Evolutionary conservation across 768 basidiomycete genomes (phyloP).

Genomic region (Rubroboletus satanas): DNA sequence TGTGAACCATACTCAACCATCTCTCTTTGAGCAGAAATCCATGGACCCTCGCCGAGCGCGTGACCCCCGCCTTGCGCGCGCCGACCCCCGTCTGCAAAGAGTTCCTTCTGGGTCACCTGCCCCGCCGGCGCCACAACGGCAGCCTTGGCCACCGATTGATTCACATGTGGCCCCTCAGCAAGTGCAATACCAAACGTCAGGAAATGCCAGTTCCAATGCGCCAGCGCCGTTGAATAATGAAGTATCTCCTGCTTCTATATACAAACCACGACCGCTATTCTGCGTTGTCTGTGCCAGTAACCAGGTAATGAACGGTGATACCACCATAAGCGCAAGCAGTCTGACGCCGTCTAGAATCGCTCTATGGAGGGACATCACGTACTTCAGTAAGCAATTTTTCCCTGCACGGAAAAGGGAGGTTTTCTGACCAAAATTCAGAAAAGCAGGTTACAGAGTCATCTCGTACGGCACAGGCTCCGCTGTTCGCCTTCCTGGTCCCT

Average conservation of each 20-base stretch:
- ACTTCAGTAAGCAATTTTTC: slow-evolving; percentile 58
- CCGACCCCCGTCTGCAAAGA: slow-evolving; percentile 61
- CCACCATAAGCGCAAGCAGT: background rate
- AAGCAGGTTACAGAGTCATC: slow-evolving; percentile 87
- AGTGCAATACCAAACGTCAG: slow-evolving; percentile 13
- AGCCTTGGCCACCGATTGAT: slow-evolving; percentile 23
- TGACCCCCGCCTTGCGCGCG: slow-evolving; percentile 74
- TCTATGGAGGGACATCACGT: slow-evolving; percentile 98
- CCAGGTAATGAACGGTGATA: slow-evolving; percentile 52
- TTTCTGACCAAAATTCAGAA: slow-evolving; percentile 45
- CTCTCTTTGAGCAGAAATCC: slow-evolving; percentile 11
- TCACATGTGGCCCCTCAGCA: slow-evolving; percentile 13
- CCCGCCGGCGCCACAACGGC: slow-evolving; percentile 22
- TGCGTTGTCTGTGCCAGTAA: slow-evolving; percentile 99
- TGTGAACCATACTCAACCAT: slow-evolving; percentile 15
- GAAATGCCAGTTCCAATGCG: slow-evolving; percentile 5
- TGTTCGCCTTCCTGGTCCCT: slow-evolving; percentile 91
- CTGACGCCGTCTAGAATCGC: slow-evolving; percentile 61
- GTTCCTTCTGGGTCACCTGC: slow-evolving; percentile 39
- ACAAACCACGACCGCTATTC: slow-evolving; percentile 78
- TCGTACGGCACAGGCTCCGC: slow-evolving; percentile 97
- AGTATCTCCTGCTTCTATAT: slow-evolving; percentile 24
- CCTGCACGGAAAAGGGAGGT: background rate
- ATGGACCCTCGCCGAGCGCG: slow-evolving; percentile 83
- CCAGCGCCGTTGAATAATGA: slow-evolving; percentile 3